phyloP scores from a whole-genome alignment of 2,329 filamentous ascomycete genomes.

The Helotiales sp. region DNA sequence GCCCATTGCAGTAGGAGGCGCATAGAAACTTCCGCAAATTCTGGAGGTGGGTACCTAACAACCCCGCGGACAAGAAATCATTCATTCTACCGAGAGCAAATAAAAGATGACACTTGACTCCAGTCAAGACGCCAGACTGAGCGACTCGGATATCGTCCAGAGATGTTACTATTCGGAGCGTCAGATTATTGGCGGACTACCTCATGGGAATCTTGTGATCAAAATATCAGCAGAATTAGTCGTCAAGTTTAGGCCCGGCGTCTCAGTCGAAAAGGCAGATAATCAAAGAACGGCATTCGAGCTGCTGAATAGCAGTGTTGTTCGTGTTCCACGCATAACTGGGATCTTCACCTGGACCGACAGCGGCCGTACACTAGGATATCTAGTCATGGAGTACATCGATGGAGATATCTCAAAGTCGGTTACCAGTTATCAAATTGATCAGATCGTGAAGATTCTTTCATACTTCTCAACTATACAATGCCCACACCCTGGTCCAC shows the following conservation, averaged over 20 bases:
- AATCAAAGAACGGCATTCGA: slow-evolving; percentile 11
- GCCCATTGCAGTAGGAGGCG: too few relatives aligned
- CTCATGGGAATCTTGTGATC: slow-evolving; percentile 1
- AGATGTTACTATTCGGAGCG: neutral
- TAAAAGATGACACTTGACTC: too few relatives aligned
- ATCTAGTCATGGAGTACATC: slow-evolving; percentile 19
- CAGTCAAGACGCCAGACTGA: neutral
- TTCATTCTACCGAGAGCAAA: too few relatives aligned
- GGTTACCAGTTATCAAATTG: neutral
- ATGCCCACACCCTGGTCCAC: neutral
- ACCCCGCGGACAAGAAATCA: too few relatives aligned
- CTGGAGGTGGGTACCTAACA: too few relatives aligned
- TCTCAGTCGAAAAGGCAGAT: slow-evolving; percentile 10
- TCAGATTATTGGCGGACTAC: neutral
- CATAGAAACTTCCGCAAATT: too few relatives aligned
- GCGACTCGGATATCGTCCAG: slow-evolving; percentile 8
- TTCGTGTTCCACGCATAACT: slow-evolving; percentile 12
- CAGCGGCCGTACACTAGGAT: neutral
- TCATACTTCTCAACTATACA: slow-evolving; percentile 9
- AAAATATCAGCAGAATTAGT: slow-evolving; percentile 12
- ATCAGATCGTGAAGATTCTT: slow-evolving; percentile 10
- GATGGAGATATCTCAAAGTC: neutral
- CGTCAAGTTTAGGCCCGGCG: slow-evolving; percentile 14
- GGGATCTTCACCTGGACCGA: neutral
- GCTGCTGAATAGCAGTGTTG: slow-evolving; percentile 2